Evolutionary conservation across 2,329 filamentous ascomycete genomes (phyloP), one percentile per base, ranked within the genome.

Genomic region (Colletotrichum sp.): DNA sequence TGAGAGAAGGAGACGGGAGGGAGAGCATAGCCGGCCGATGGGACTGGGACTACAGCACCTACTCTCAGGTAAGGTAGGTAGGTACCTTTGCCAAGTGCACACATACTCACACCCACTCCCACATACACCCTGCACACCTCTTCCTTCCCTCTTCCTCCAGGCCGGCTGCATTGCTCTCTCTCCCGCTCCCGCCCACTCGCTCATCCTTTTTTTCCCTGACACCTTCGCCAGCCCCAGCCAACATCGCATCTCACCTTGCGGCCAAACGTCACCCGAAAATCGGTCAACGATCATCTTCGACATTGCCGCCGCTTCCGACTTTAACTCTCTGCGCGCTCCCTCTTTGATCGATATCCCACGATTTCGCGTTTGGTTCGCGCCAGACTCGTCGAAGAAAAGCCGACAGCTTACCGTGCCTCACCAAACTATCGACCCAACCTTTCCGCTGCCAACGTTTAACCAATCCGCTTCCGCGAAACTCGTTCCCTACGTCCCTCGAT

Each of bases 181-280:
- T 78, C 78, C 79, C 78, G 67, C 29, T 70, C 65, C 22, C 32
- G 22, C 62, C 34, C 15, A 29, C 34, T 44, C 32, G 13, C 22
- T 44, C 34, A 13, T 25, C 36, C 62, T 29, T 62, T 57, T 64
- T 57, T 73, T 32, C 78, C 73, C 49, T 63, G 30, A 30, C 68
- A 32, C 15, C 36, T 30, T 69, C 59, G 49, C 57, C 44, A 30
- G 44, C 55, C 30, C 63, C 66, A 65, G 64, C 59, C 77, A 64
- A 29, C 65, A 71, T 65, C 70, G 19, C 61, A 73, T 78, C 80
- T 62, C 79, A 86, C 78, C 80, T 61, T 79, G 85, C 86, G 85
- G 80, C 84, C 75, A 82, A 84, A 77, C 78, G 79, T 68, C 79
- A 79, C 69, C 78, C 80, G 67, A 80, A 80, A 62, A 79, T 80